phyloP scores from a whole-genome alignment of 805 yeast genomes.

The Saturnispora sanitii region DNA sequence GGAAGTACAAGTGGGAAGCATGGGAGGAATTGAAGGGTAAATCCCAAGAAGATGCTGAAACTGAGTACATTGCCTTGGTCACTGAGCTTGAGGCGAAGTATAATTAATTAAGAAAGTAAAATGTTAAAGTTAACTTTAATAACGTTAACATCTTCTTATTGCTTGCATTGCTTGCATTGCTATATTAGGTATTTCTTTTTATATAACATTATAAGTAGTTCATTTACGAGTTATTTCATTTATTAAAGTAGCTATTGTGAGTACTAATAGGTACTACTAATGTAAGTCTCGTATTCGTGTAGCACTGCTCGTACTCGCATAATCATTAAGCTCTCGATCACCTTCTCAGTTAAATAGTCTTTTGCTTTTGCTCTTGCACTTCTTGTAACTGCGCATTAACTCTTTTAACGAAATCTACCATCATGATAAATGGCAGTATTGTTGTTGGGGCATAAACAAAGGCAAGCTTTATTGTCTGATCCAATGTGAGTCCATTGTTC shows the following conservation, averaged over 20 bases:
- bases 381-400: slow-evolving; percentile 4
- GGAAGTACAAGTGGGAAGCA: slow-evolving; percentile 95
- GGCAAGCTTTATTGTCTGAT: slow-evolving; percentile 35
- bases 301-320: too few species aligned
- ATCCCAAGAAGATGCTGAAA: slow-evolving; percentile 84
- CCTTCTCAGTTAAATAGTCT: neutral
- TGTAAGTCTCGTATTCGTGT: too few species aligned
- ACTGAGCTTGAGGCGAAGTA: slow-evolving; percentile 51
- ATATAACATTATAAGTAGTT: too few species aligned
- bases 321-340: too few species aligned
- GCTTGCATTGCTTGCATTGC: too few species aligned
- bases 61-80: slow-evolving; percentile 61
- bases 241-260: too few species aligned
- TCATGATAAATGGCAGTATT: slow-evolving; percentile 50
- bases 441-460: slow-evolving; percentile 63
- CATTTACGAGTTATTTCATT: too few species aligned
- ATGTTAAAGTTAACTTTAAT: too few species aligned
- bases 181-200: too few species aligned
- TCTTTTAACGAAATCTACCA: slow-evolving; percentile 30
- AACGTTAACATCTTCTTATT: too few species aligned
- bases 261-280: too few species aligned
- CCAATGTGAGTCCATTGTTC: slow-evolving; percentile 31
- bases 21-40: slow-evolving; percentile 87
- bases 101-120: too few species aligned
- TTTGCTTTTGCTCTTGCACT: neutral